These are phyloP conservation scores for Rubroboletus pulcherrimus DNA, from an alignment of 768 basidiomycete genomes.

Conservation along the genomic window DNA sequence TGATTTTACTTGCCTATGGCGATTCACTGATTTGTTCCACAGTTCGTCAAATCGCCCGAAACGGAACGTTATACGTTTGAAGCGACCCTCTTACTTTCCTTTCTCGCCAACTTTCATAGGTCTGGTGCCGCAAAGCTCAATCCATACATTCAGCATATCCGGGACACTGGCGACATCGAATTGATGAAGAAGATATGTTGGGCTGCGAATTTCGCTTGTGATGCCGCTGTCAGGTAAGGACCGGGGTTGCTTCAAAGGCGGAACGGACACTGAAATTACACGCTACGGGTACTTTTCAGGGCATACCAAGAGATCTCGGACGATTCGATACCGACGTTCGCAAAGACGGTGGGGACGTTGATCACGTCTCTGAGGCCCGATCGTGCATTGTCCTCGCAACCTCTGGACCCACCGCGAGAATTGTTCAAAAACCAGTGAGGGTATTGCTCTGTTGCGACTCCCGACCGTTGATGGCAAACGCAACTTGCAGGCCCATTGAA, in stretches of 20 bases:
- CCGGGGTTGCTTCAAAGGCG: not conserved
- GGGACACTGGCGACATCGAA: conserved; percentile 43
- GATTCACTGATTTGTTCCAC: not conserved
- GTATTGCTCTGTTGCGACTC: not conserved
- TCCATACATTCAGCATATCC: conserved; percentile 55
- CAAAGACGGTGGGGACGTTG: conserved; percentile 49
- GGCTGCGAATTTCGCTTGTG: conserved; percentile 52
- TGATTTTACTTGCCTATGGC: not conserved
- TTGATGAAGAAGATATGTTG: conserved; percentile 57
- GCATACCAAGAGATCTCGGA: conserved; percentile 54
- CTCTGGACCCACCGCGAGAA: conserved; percentile 46
- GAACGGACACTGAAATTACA: not conserved
- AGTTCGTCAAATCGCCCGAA: conserved; percentile 56
- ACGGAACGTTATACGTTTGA: conserved; percentile 59
- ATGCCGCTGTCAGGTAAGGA: conserved; percentile 47
- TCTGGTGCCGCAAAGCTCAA: conserved; percentile 69
- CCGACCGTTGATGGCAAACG: not conserved
- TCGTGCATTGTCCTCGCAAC: conserved; percentile 45
- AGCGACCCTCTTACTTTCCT: conserved; percentile 53
- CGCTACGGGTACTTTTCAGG: conserved; percentile 29
- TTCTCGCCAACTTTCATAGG: conserved; percentile 70
- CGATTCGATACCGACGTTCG: conserved; percentile 49
- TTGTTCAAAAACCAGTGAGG: conserved; percentile 56
- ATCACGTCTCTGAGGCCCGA: conserved; percentile 52
- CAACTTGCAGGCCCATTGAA: conserved; percentile 54